A percentile compares a stretch with the other conserved stretches of the same genome.
phyloP scores from a whole-genome alignment of 1,284 basidiomycete species.

The Trametes hirsuta region DNA sequence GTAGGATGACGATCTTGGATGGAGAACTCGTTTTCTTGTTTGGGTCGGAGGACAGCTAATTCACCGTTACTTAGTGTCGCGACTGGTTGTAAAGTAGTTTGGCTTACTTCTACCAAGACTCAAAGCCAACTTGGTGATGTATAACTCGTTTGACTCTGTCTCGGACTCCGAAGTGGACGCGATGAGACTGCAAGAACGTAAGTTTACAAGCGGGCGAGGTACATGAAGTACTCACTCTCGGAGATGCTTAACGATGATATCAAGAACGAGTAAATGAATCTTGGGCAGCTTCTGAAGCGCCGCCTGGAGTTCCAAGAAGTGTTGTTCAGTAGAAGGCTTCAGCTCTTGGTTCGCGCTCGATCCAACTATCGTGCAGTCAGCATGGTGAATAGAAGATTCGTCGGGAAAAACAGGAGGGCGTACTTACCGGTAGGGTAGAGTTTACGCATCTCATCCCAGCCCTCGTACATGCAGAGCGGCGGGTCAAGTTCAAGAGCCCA shows the following conservation, averaged over 20 bases:
- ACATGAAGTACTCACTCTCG: conserved; percentile 56
- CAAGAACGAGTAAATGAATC: conserved; percentile 83
- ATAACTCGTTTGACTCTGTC: conserved; percentile 71
- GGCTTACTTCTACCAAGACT: conserved; percentile 83
- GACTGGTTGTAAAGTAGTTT: background rate
- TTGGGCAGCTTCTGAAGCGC: conserved; percentile 78
- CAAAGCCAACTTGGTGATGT: conserved; percentile 84
- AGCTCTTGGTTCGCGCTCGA: conserved; percentile 53
- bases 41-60: conserved; percentile 81
- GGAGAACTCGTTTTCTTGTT: conserved; percentile 78
- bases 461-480: conserved; percentile 81
- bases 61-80: background rate
- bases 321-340: conserved; percentile 56
- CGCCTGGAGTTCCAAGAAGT: conserved; percentile 67
- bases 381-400: background rate
- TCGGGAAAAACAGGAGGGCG: conserved; percentile 7
- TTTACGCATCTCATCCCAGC: conserved; percentile 88
- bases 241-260: conserved; percentile 80
- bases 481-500: conserved; percentile 89
- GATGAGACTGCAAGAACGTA: conserved; percentile 56
- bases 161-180: conserved; percentile 53
- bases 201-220: background rate
- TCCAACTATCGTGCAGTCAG: conserved; percentile 46
- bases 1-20: conserved; percentile 86
- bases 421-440: conserved; percentile 69